Conservation (phyloP, 352 stramenopile species). For the Phytophthora boehmeriae region DNA sequence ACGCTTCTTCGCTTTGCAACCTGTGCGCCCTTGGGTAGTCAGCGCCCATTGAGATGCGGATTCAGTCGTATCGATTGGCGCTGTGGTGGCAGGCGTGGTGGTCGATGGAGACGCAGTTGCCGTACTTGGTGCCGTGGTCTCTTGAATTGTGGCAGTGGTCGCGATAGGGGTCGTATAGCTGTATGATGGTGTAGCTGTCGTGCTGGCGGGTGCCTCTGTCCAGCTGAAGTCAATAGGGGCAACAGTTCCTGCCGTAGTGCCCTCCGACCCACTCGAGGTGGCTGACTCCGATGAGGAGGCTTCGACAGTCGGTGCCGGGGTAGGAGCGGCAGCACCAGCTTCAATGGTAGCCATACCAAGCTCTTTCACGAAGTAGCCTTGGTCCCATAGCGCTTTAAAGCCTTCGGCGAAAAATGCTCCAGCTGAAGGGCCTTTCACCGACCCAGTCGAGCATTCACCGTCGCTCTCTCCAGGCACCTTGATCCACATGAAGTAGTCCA, state of each 20-base stretch:
- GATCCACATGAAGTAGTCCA: conserved; percentile 68
- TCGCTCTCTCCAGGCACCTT: conserved; percentile 60
- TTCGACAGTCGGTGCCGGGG: background rate
- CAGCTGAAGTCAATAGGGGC: no score
- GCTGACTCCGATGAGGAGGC: no score
- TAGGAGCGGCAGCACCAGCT: background rate
- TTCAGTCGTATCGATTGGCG: background rate
- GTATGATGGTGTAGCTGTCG: no score
- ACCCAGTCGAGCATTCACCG: conserved; percentile 38
- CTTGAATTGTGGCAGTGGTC: no score
- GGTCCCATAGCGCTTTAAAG: conserved; percentile 57
- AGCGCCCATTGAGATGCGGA: no score
- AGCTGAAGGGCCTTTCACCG: conserved; percentile 33
- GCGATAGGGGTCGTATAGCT: no score
- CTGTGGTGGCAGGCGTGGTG: background rate
- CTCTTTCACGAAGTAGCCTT: conserved; percentile 55
- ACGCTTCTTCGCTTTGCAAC: conserved; percentile 31
- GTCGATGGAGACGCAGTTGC: no score
- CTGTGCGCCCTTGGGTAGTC: background rate
- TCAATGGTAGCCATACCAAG: conserved; percentile 28
- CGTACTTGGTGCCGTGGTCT: no score
- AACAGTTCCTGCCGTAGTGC: no score
- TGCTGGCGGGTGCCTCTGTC: no score
- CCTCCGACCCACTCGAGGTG: no score
- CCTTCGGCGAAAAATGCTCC: conserved; percentile 47